A percentile compares a stretch with the other conserved stretches of the same genome.
These are phyloP conservation scores for Aquilaria agallochum DNA, from an alignment of 441 rosid genomes.

Conservation along the genomic window DNA sequence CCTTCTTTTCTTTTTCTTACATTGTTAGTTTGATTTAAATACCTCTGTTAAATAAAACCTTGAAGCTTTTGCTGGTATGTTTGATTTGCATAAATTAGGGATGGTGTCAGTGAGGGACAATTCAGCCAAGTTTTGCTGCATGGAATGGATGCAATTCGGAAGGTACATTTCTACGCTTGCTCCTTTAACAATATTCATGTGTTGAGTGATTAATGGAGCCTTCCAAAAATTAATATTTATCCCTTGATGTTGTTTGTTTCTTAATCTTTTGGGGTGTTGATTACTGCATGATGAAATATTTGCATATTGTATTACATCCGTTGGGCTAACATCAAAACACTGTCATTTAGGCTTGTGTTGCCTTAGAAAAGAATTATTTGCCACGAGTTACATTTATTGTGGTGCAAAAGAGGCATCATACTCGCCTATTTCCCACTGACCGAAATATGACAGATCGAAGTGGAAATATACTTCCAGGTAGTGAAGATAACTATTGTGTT, in stretches of 20 bases:
- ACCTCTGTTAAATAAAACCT: too few species aligned
- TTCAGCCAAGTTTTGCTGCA: slow-evolving; percentile 32
- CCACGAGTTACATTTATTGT: slow-evolving; percentile 34
- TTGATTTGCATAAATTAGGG: slow-evolving; percentile 13
- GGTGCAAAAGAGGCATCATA: slow-evolving; percentile 33
- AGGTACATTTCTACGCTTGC: slow-evolving; percentile 10
- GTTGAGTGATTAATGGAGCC: too few species aligned
- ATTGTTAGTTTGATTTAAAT: too few species aligned
- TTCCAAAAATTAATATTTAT: too few species aligned
- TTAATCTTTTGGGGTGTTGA: too few species aligned
- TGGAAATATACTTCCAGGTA: slow-evolving; percentile 31
- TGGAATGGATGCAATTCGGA: slow-evolving; percentile 33
- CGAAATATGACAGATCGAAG: slow-evolving; percentile 23
- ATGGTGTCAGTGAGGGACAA: slow-evolving; percentile 37
- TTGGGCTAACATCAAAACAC: too few species aligned
- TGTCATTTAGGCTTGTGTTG: slow-evolving; percentile 23
- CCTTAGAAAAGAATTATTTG: slow-evolving; percentile 24
- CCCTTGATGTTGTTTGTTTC: too few species aligned
- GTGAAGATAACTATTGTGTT: neutral
- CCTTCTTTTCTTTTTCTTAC: neutral
- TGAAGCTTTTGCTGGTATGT: too few species aligned
- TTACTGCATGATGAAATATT: too few species aligned
- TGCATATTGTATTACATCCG: too few species aligned
- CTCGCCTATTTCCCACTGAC: slow-evolving; percentile 26
- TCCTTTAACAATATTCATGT: neutral